Percentiles rank a stretch among this genome's conserved stretches.
Evolutionary conservation across 2,329 filamentous ascomycete species (phyloP).

Genomic region (Hypoxylon sp.): DNA sequence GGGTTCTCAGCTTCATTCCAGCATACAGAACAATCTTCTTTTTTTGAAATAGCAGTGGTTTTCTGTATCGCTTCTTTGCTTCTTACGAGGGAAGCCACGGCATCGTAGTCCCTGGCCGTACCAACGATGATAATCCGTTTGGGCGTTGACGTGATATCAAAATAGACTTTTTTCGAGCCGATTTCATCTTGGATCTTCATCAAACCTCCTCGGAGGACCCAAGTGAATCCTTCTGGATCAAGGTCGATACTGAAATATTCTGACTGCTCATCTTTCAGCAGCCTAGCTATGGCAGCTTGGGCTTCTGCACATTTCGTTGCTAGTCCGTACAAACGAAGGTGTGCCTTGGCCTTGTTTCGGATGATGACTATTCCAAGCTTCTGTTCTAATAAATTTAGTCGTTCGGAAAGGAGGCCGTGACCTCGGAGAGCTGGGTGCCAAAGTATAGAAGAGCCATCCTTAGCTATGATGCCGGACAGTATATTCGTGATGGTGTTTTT

Average conservation of each 20-base stretch:
- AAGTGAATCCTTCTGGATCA: conserved; percentile 47
- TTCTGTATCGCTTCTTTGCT: not conserved
- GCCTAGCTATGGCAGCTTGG: conserved; percentile 33
- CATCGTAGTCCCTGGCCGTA: conserved; percentile 42
- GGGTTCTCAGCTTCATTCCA: conserved; percentile 57
- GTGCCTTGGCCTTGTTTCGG: conserved; percentile 51
- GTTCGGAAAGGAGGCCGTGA: conserved; percentile 42
- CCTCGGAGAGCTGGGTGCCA: conserved; percentile 54
- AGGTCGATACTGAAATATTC: conserved; percentile 50
- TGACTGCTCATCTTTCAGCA: conserved; percentile 30
- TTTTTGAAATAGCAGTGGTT: not conserved
- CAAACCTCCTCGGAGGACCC: conserved; percentile 56
- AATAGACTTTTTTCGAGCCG: conserved; percentile 49
- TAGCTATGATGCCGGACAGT: conserved; percentile 54
- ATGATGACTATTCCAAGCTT: conserved; percentile 50
- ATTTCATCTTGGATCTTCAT: conserved; percentile 48
- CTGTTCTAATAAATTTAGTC: conserved; percentile 46
- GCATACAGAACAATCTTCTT: conserved; percentile 55
- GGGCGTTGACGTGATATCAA: conserved; percentile 55
- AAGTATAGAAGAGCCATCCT: conserved; percentile 45
- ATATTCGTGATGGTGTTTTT: conserved; percentile 55
- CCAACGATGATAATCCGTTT: conserved; percentile 55
- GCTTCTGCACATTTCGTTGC: conserved; percentile 38
- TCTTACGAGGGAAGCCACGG: conserved; percentile 38
- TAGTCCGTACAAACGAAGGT: conserved; percentile 53